Evolutionary conservation across 2,329 filamentous ascomycete species (phyloP).

Genomic region (Beauveria caledonica): DNA sequence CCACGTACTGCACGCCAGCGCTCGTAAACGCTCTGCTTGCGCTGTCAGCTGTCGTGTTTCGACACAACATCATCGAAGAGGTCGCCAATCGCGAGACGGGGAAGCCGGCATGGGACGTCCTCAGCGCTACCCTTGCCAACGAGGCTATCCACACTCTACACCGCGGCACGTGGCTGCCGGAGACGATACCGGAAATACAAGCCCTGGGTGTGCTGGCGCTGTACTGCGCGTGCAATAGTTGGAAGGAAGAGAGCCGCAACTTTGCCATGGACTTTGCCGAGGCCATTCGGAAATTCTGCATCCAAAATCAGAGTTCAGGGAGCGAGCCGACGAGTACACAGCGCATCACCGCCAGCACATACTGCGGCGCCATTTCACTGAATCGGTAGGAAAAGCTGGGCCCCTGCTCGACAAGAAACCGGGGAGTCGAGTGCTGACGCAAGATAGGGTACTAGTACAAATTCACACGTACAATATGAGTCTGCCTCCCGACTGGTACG

Average conservation of each 20-base stretch:
- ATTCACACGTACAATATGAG: neutral
- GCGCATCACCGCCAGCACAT: neutral
- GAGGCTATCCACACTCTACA: neutral
- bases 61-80: neutral
- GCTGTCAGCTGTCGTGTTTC: neutral
- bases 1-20: neutral
- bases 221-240: neutral
- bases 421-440: neutral
- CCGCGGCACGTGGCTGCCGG: neutral
- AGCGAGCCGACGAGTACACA: neutral
- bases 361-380: conserved; percentile 4
- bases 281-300: neutral
- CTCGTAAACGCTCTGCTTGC: conserved; percentile 1
- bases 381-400: neutral
- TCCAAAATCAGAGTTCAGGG: neutral
- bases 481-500: neutral
- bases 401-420: neutral
- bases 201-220: conserved; percentile 1
- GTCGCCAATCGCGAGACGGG: neutral
- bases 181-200: neutral
- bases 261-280: conserved; percentile 1
- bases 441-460: neutral
- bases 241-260: neutral
- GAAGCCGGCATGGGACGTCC: neutral
- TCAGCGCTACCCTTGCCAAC: neutral